Evolutionary conservation across 2,329 filamentous ascomycete species (phyloP).

Genomic region (Aspergillus calidoustus): DNA sequence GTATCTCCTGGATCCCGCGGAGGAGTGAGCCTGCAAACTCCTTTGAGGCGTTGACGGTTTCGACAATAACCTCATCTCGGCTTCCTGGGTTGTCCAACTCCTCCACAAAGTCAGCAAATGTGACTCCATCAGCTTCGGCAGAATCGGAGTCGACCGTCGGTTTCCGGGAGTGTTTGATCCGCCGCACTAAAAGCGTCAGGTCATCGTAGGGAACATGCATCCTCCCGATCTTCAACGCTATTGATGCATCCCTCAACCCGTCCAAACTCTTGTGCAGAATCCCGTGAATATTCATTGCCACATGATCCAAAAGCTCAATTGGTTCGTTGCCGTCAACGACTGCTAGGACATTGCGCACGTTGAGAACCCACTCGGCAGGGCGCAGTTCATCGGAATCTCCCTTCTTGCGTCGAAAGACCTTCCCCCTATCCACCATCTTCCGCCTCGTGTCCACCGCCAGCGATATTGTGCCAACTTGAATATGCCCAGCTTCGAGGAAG

Average conservation of each 20-base stretch:
- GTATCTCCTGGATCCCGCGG: constrained; percentile 91
- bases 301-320: constrained; percentile 84
- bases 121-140: constrained; percentile 60
- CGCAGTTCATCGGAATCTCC: constrained; percentile 65
- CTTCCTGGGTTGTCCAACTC: constrained; percentile 73
- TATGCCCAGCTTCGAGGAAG: constrained; percentile 77
- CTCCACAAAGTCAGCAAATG: constrained; percentile 73
- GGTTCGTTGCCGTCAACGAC: constrained; percentile 83
- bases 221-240: constrained; percentile 87
- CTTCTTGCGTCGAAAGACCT: constrained; percentile 82
- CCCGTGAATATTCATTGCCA: constrained; percentile 88
- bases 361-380: constrained; percentile 93
- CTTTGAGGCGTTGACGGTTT: constrained; percentile 87
- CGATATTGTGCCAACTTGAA: constrained; percentile 83
- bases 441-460: constrained; percentile 87
- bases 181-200: constrained; percentile 56
- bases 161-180: constrained; percentile 40
- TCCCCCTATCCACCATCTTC: constrained; percentile 88
- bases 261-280: constrained; percentile 83
- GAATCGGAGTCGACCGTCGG: constrained; percentile 39
- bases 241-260: constrained; percentile 84
- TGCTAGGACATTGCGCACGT: constrained; percentile 83
- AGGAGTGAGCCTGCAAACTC: constrained; percentile 90
- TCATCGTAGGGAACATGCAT: constrained; percentile 92
- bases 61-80: constrained; percentile 70